A percentile compares a stretch with the other conserved stretches of the same genome.
Conservation (phyloP, 108 stramenopile genomes). For the Poteriospumella lacustris region DNA sequence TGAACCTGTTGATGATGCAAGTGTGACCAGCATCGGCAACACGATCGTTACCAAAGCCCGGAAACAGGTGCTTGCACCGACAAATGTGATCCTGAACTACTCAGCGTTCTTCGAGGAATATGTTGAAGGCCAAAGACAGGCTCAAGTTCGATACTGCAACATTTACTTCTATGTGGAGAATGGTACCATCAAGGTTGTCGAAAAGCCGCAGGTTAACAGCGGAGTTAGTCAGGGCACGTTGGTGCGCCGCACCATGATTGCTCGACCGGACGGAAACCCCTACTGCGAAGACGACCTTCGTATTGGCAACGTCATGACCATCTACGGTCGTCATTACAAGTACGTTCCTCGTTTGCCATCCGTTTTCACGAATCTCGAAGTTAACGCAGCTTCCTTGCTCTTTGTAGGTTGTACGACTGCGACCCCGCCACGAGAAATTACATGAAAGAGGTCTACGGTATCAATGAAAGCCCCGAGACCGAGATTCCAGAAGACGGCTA, state of each 20-base stretch:
- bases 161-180: slow-evolving; percentile 47
- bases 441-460: not conserved
- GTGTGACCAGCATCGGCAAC: not conserved
- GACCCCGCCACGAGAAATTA: not conserved
- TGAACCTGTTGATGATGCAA: not conserved
- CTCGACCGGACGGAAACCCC: not conserved
- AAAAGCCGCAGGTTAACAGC: slow-evolving; percentile 42
- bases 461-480: not conserved
- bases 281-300: slow-evolving; percentile 1
- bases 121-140: slow-evolving; percentile 43
- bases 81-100: slow-evolving; percentile 17
- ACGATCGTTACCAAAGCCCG: not conserved
- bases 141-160: slow-evolving; percentile 41
- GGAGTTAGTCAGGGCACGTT: slow-evolving; percentile 54
- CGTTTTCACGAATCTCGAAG: not conserved
- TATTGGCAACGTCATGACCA: not conserved
- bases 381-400: not conserved
- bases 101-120: slow-evolving; percentile 48
- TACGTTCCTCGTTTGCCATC: not conserved
- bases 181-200: slow-evolving; percentile 49
- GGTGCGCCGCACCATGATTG: slow-evolving; percentile 38
- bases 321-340: slow-evolving; percentile 11
- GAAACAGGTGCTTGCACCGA: not conserved
- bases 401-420: not conserved
- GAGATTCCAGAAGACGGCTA: not conserved